Base-by-base conservation (phyloP, 75 land plant genomes). In the Pinus albicaulis region DNA sequence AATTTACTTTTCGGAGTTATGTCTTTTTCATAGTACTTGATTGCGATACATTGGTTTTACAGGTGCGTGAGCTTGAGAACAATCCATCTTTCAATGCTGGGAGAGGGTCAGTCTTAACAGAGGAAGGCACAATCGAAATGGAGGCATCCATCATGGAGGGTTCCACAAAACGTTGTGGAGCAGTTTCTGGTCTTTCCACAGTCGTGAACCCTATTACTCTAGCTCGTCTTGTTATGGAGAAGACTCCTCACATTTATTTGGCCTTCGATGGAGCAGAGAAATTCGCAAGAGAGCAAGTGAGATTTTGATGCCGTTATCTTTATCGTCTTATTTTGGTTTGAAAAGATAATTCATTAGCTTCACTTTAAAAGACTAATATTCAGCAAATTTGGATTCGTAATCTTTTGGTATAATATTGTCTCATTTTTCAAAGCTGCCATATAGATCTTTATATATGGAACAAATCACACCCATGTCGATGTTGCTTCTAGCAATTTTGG, bases 71-170 rank as follows among this genome's bases (percentile, higher is more conserved):
- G 62, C 83, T 95, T 44, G 98, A 95, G 78, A 87, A 91, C 74
- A 61, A 81, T 66, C 92, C 91, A 55, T 56, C 83, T 31, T 95
- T 91, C 77, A 93, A 93, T 77, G 98, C 94, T 28, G 98, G 98
- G 11, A 81, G 76, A 77, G 98, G 98, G 16, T 93, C 98, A 28
- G 94, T 95, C 20, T 60, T 95, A 57, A 93, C 96, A 4, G 81
- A 81, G 10, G 73, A 71, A 14, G 98, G 96, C 13, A 93, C 96
- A 12, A 90, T 95, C 76, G 98, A 95, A 77, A 95, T 95, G 98
- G 98, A 95, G 76, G 98, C 96, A 34, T 79, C 89, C 80, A 95
- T 95, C 59, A 95, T 95, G 96, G 92, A 95, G 57, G 93, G 98
- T 3, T 82, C 81, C 0, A 84, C 96, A 48, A 87, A 83, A 82